These are phyloP conservation scores for Xylaria palmicola DNA, from an alignment of 495 filamentous ascomycete genomes.

Conservation along the genomic window DNA sequence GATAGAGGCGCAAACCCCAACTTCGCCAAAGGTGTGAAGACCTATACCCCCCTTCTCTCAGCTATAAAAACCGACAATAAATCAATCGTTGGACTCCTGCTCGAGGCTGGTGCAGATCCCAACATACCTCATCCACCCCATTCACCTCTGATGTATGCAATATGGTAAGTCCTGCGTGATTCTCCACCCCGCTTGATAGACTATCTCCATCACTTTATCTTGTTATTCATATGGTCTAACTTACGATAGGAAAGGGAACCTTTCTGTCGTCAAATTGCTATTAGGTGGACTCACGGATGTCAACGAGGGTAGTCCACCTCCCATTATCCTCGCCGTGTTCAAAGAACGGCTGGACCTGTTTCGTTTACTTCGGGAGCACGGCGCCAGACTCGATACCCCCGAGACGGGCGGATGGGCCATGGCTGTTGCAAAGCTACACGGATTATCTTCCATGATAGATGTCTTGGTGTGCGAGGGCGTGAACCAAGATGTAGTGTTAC, in stretches of 20 bases:
- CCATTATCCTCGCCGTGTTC: background rate
- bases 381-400: background rate
- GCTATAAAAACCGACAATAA: background rate
- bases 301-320: background rate
- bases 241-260: background rate
- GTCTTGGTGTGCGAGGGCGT: background rate
- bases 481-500: background rate
- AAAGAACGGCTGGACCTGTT: background rate
- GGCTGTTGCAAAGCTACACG: background rate
- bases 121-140: background rate
- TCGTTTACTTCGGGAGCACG: background rate
- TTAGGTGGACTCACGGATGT: background rate
- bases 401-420: background rate
- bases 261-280: background rate
- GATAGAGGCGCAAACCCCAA: background rate
- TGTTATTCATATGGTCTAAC: background rate
- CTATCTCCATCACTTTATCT: background rate
- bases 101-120: slow-evolving; percentile 1
- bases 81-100: background rate
- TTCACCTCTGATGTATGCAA: background rate
- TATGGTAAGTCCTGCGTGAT: background rate
- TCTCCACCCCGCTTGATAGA: background rate
- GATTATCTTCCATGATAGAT: slow-evolving; percentile 4
- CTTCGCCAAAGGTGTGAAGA: too few relatives aligned
- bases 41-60: background rate